A percentile compares a stretch with the other conserved stretches of the same genome.
These are phyloP conservation scores for Kazachstania bromeliacearum DNA, from an alignment of 805 yeast genomes.

Conservation along the genomic window DNA sequence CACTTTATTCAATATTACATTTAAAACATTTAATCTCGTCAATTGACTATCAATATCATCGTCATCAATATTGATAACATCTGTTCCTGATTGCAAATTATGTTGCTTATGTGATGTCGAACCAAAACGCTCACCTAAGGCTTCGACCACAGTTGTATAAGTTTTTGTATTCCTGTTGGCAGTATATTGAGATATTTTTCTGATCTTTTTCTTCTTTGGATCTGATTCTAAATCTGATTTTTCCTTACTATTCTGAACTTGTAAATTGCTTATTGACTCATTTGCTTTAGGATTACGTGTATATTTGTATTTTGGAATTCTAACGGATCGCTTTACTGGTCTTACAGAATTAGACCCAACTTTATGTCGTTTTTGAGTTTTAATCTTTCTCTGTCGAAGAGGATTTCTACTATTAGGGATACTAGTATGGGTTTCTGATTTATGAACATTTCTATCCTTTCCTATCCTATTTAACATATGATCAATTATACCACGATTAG, in stretches of 20 bases:
- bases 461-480: slow-evolving; percentile 12
- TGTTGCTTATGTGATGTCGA: slow-evolving; percentile 2
- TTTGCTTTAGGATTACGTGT: background rate
- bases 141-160: slow-evolving; percentile 24
- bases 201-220: slow-evolving; percentile 2
- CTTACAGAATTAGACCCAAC: background rate
- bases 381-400: background rate
- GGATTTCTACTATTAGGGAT: background rate
- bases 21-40: slow-evolving; percentile 4
- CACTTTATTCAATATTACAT: slow-evolving; percentile 11
- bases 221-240: too few relatives aligned
- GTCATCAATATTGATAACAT: background rate
- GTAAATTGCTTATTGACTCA: too few relatives aligned
- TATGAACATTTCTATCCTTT: background rate
- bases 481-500: slow-evolving; percentile 9
- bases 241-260: background rate
- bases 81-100: background rate
- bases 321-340: background rate
- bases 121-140: slow-evolving; percentile 15
- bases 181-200: slow-evolving; percentile 5
- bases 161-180: slow-evolving; percentile 11
- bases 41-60: background rate
- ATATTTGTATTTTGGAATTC: background rate
- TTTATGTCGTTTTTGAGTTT: background rate
- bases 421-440: background rate